Conservation (phyloP, 2,329 filamentous ascomycete species). For the Teratosphaeria zuluensis region DNA sequence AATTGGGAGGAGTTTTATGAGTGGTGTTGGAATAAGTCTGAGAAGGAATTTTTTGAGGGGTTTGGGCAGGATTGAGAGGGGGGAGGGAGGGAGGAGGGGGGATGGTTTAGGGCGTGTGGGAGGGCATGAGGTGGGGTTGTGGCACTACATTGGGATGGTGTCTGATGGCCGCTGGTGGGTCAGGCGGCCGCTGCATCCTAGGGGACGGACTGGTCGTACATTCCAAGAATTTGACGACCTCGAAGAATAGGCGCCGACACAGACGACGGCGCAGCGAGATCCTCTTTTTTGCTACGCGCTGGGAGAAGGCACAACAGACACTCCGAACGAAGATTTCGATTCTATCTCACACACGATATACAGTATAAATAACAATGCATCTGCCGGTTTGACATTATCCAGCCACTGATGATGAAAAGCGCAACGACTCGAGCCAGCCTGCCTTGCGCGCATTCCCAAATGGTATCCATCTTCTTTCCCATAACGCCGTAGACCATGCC, state of each 20-base stretch:
- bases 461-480: background rate
- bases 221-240: no score
- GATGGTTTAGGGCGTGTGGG: no score
- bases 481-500: background rate
- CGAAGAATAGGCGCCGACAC: no score
- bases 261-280: no score
- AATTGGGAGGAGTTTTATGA: background rate
- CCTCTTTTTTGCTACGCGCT: background rate
- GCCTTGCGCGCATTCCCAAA: background rate
- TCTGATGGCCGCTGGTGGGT: no score
- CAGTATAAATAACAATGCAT: background rate
- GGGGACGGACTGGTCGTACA: no score
- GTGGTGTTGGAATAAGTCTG: background rate
- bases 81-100: no score
- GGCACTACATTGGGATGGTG: no score
- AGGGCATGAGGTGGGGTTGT: no score
- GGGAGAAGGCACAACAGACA: background rate
- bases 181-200: no score
- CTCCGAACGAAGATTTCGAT: background rate
- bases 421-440: background rate
- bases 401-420: background rate
- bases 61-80: no score
- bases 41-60: background rate
- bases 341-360: background rate
- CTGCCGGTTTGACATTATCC: background rate